Percentiles rank a stretch among this genome's conserved stretches.
Evolutionary conservation across 176 grass and related monocot species (phyloP).

Genomic region (Rhynchospora tenuis): DNA sequence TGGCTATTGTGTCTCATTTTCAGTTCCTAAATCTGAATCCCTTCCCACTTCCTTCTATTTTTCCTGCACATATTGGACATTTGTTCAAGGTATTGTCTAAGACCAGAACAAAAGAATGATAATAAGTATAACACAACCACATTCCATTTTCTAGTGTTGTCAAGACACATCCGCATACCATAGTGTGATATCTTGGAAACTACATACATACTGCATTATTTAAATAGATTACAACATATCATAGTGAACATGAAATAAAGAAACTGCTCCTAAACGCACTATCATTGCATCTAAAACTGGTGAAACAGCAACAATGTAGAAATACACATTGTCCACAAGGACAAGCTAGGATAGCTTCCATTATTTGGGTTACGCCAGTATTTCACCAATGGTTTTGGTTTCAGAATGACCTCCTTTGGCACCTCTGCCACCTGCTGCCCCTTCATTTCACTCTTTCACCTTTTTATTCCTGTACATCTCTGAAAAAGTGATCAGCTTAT

Average conservation of each 20-base stretch:
- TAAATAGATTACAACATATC: background rate
- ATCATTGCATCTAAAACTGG: background rate
- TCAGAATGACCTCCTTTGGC: constrained; percentile 14
- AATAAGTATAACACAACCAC: background rate
- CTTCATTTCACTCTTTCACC: constrained; percentile 36
- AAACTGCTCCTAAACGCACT: background rate
- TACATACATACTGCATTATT: background rate
- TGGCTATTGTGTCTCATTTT: background rate
- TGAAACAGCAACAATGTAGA: background rate
- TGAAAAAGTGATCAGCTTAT: constrained; percentile 64
- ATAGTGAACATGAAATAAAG: background rate
- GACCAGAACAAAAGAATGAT: background rate
- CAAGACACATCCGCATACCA: too few relatives aligned
- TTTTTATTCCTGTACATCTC: constrained; percentile 94
- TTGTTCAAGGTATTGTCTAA: background rate
- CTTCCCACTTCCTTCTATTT: background rate
- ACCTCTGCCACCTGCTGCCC: constrained; percentile 13
- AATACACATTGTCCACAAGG: background rate
- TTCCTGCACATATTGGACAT: background rate
- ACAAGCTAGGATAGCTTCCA: background rate
- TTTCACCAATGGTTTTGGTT: constrained; percentile 42
- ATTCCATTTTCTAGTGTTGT: background rate
- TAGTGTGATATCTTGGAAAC: background rate
- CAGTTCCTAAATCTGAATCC: background rate
- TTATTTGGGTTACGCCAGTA: constrained; percentile 33